Percentiles rank a stretch among this genome's conserved stretches.
Conservation (phyloP, 441 rosid genomes). For the Populus hybrid region DNA sequence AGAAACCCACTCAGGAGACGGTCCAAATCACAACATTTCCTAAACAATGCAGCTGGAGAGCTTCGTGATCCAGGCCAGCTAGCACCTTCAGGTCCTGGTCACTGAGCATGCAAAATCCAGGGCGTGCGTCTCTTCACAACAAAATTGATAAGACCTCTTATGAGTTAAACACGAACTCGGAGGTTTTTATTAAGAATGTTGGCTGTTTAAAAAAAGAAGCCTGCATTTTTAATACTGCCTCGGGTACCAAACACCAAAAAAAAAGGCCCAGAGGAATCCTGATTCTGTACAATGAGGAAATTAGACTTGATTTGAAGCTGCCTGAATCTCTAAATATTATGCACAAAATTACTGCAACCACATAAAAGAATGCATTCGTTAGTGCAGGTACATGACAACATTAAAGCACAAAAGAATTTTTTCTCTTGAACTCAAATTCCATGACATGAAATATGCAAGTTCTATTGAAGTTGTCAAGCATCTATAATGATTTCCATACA, state of each 20-base stretch:
- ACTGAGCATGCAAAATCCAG: slow-evolving; percentile 6
- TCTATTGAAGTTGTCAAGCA: background rate
- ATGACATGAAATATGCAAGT: background rate
- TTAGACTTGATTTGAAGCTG: slow-evolving; percentile 11
- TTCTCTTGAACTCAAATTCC: background rate
- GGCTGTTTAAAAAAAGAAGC: slow-evolving; percentile 37
- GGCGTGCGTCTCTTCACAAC: background rate
- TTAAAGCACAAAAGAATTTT: too few relatives aligned
- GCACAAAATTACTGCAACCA: slow-evolving; percentile 26
- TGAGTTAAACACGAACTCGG: slow-evolving; percentile 4
- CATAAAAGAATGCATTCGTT: background rate
- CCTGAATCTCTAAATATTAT: slow-evolving; percentile 10
- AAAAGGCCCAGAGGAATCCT: slow-evolving; percentile 16
- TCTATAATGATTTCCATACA: background rate
- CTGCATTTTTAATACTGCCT: slow-evolving; percentile 19
- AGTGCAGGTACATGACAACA: background rate
- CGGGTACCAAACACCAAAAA: slow-evolving; percentile 7
- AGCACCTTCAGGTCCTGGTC: slow-evolving; percentile 8
- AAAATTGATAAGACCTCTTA: background rate
- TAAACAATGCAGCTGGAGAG: slow-evolving; percentile 5
- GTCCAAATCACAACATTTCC: background rate
- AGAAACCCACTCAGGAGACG: slow-evolving; percentile 14
- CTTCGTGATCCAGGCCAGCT: slow-evolving; percentile 13
- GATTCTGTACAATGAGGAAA: slow-evolving; percentile 28
- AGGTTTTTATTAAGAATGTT: slow-evolving; percentile 24